Percentiles rank a stretch among this genome's conserved stretches.
Conservation (phyloP, 371 early-diverging fungal genomes). For the Apophysomyces trapeziformis region DNA sequence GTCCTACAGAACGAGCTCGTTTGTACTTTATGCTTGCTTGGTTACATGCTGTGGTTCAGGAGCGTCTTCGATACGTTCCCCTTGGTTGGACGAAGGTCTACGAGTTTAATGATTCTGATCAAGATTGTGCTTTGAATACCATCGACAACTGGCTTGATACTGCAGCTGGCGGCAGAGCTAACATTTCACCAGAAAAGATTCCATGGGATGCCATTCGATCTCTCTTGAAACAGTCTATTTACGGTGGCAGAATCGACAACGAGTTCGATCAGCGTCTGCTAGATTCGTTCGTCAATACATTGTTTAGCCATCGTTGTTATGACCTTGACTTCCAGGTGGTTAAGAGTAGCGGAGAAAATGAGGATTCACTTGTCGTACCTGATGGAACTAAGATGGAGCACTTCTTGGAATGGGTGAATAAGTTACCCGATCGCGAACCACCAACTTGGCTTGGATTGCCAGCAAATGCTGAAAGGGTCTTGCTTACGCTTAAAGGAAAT, state of each 20-base stretch:
- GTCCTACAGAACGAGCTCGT: constrained; percentile 87
- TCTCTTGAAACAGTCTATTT: constrained; percentile 87
- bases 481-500: constrained; percentile 78
- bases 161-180: constrained; percentile 82
- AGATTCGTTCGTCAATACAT: constrained; percentile 84
- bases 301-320: constrained; percentile 86
- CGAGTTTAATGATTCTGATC: constrained; percentile 98
- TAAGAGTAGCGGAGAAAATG: constrained; percentile 48
- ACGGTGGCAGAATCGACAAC: constrained; percentile 97
- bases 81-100: constrained; percentile 97
- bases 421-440: constrained; percentile 91
- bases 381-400: constrained; percentile 90
- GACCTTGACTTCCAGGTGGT: constrained; percentile 86
- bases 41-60: constrained; percentile 94
- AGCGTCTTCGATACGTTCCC: constrained; percentile 95
- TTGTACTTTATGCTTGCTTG: constrained; percentile 96
- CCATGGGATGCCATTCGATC: constrained; percentile 95
- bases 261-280: constrained; percentile 89
- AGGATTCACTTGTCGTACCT: constrained; percentile 68
- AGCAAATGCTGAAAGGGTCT: constrained; percentile 90
- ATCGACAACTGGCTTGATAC: constrained; percentile 91
- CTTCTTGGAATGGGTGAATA: constrained; percentile 87
- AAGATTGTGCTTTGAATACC: constrained; percentile 87
- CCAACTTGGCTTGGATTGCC: constrained; percentile 98
- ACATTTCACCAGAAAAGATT: constrained; percentile 92